Conservation (phyloP, 257 asterid species). For the Solanum clarkiae region DNA sequence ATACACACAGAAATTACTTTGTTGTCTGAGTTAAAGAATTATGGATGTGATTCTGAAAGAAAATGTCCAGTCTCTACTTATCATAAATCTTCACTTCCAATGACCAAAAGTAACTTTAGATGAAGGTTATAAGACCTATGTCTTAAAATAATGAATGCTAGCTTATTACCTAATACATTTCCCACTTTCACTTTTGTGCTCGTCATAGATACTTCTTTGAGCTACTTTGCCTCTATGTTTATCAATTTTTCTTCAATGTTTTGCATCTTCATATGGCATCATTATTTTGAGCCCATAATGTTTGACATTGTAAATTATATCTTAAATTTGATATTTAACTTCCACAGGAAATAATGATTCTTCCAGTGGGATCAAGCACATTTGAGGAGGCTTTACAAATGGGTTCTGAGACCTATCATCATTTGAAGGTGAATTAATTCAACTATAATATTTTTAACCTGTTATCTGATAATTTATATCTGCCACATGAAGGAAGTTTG, state of each 20-base stretch:
- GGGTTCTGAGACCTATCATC: slow-evolving; percentile 97
- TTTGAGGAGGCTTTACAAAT: slow-evolving; percentile 95
- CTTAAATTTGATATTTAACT: slow-evolving; percentile 9
- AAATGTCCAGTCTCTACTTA: not conserved
- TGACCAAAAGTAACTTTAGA: not conserved
- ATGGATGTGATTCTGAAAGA: not conserved
- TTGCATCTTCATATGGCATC: not conserved
- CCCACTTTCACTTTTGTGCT: not conserved
- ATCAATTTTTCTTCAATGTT: not conserved
- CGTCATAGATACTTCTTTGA: not conserved
- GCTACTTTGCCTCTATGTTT: not conserved
- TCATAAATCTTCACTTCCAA: not conserved
- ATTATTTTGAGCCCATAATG: not conserved
- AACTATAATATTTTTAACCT: not conserved
- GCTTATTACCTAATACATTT: not conserved
- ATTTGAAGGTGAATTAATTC: slow-evolving; percentile 57
- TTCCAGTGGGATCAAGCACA: slow-evolving; percentile 77
- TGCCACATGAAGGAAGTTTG: not conserved
- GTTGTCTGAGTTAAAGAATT: not conserved
- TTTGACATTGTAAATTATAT: not conserved
- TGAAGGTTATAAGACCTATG: not conserved
- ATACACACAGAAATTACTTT: not conserved
- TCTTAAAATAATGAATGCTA: not conserved
- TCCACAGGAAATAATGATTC: slow-evolving; percentile 78
- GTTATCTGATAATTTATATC: not conserved